Base-by-base conservation (phyloP, 768 basidiomycete genomes). In the Pleurotus citrinopileatus region DNA sequence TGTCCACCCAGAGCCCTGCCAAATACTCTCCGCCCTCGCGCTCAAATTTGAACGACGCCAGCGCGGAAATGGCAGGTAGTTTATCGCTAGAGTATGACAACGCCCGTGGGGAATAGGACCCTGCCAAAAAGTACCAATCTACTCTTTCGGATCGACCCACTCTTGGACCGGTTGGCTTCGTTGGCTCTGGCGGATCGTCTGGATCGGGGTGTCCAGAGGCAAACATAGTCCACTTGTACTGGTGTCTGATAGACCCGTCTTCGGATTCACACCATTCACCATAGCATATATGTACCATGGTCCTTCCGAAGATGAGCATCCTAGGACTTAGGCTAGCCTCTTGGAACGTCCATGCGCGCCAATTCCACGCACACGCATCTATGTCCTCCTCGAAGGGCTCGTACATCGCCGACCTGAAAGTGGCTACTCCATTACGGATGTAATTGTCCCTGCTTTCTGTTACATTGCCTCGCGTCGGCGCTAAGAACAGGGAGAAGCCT, bases 21-120 rank as follows among this genome's bases (percentile, higher is more conserved):
- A 26, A n/a, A 29, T 27, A 47, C 20, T 26, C 27, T 47, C 45
- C 45, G 26, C 45, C 45, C 5, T 27, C 3, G 26, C 27, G 26
- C n/a, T 47, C 45, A 8, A 26, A 47, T 23, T 27, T 26, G 5
- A 26, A n/a, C 7, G 45, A 26, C n/a, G 45, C 45, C 4, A 47
- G 29, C 45, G 45, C 45, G n/a, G 45, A 47, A 27, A 47, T 29
- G 17, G 45, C 45, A 15, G 45, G 45, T 27, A 47, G 27, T 13
- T 15, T 47, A 26, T 47, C 45, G 17, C 13, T 47, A 8, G 6
- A 15, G 23, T 27, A 47, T n/a, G 45, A 47, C n/a, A 47, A 23
- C n/a, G 29, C n/a, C 17, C 27, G 22, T 5, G 45, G 13, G 15
- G 45, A 47, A 20, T 47, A 47, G n/a, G 2, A 27, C 17, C 13